Evolutionary conservation across 1,284 basidiomycete species (phyloP).

Genomic region (Apiotrichum gamsii): DNA sequence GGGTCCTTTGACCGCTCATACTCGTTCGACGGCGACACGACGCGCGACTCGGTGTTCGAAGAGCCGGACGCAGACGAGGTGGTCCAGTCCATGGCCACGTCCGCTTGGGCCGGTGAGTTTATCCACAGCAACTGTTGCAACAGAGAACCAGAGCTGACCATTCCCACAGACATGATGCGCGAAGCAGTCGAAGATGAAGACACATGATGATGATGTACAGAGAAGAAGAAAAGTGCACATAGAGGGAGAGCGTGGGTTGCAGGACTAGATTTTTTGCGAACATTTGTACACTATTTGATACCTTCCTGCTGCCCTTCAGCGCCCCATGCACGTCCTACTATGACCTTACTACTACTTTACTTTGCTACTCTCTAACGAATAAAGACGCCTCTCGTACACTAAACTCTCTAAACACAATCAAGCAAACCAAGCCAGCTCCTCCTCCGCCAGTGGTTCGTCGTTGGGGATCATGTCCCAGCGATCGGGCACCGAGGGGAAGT

Average conservation of each 20-base stretch:
- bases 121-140: too few relatives aligned
- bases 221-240: too few relatives aligned
- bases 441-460: constrained; percentile 4
- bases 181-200: constrained; percentile 26
- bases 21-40: background rate
- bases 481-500: constrained; percentile 56
- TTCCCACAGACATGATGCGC: constrained; percentile 44
- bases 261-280: too few relatives aligned
- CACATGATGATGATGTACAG: background rate
- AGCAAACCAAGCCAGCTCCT: constrained; percentile 13
- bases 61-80: constrained; percentile 18
- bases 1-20: background rate
- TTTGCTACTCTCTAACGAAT: too few relatives aligned
- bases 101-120: constrained; percentile 43
- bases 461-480: constrained; percentile 25
- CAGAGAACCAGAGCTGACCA: too few relatives aligned
- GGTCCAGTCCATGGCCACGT: constrained; percentile 31
- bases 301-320: too few relatives aligned
- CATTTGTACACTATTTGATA: too few relatives aligned
- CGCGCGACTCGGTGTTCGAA: constrained; percentile 7
- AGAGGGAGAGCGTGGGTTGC: too few relatives aligned
- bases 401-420: too few relatives aligned
- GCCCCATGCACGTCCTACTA: too few relatives aligned
- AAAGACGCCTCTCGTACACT: too few relatives aligned
- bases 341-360: too few relatives aligned